Evolutionary conservation across 805 yeast species (phyloP), one percentile per base, ranked within the genome.

Genomic region (Candida ficus): DNA sequence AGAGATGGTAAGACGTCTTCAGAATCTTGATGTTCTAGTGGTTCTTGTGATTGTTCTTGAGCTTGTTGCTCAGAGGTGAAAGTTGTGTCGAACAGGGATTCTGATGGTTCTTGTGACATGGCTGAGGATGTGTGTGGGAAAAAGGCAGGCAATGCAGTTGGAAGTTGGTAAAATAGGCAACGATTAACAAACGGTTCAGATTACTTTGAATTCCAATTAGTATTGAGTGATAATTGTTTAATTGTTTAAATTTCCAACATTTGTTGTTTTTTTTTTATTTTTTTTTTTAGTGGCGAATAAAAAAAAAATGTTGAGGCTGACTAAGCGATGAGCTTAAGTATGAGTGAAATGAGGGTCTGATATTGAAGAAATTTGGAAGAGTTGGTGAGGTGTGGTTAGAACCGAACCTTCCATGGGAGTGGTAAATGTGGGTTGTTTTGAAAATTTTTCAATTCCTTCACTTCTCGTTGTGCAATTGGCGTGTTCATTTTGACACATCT

Each of bases 61-160:
- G 31, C 28, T 12, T 40, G 31, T 13, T 35, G 39, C 18, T 48
- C 46, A 5, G 49, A 29, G 17, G 56, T 52, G 43, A 54, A 54
- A 37, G 49, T 48, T 2, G 54, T 44, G 37, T 54, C 58, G 30
- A 54, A 54, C 10, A 53, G 28, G 4, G 58, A 53, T 36, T 54
- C 59, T 4, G 59, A 53, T 4, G 57, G 45, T 38, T 54, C 57
- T 36, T 42, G 45, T 6, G 46, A 26, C 46, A 43, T 43, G 22
- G 23, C 29, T 16, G 7, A 8, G 8, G 26, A 13, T 23, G 26
- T 23, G n/a, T n/a, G n/a, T n/a, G n/a, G n/a, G n/a, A n/a, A n/a
- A n/a, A n/a, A n/a, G n/a, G n/a, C n/a, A n/a, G n/a, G n/a, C n/a
- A n/a, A n/a, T n/a, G n/a, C n/a, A n/a, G n/a, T 23, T 23, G 8